Evolutionary conservation across 148 eudicot genomes (phyloP).

Genomic region (Mesembryanthemum crystallinum): DNA sequence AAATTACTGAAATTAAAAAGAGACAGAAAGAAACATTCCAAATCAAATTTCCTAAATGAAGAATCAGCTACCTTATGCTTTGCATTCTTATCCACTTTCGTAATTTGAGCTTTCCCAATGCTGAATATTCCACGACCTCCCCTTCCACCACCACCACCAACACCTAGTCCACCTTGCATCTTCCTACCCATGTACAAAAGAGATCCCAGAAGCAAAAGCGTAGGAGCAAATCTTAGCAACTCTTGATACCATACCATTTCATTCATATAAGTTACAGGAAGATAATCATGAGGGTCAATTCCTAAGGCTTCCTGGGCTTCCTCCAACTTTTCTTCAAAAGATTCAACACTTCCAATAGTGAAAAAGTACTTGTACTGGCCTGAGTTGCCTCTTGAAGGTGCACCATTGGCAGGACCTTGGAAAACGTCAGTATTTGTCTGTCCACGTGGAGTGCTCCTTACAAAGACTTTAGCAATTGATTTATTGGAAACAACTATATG

Average conservation of each 20-base stretch:
- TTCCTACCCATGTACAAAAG: conserved; percentile 64
- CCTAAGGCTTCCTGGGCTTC: conserved; percentile 82
- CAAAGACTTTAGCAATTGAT: conserved; percentile 84
- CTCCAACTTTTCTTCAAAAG: conserved; percentile 87
- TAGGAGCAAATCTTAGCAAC: conserved; percentile 66
- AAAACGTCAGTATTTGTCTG: conserved; percentile 34
- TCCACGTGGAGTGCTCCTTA: conserved; percentile 54
- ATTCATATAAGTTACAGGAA: conserved; percentile 69
- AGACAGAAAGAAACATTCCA: background rate
- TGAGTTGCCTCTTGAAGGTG: conserved; percentile 34
- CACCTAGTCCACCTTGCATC: conserved; percentile 90
- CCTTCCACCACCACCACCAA: conserved; percentile 58
- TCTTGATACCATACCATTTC: conserved; percentile 82
- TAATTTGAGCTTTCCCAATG: conserved; percentile 76
- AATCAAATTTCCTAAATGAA: background rate
- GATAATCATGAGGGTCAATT: conserved; percentile 63
- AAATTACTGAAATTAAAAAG: background rate
- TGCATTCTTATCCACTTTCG: conserved; percentile 75
- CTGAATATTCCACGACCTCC: conserved; percentile 78
- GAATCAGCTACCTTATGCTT: conserved; percentile 61
- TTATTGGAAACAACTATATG: conserved; percentile 70
- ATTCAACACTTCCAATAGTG: conserved; percentile 76
- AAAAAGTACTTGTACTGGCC: conserved; percentile 70
- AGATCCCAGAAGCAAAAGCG: conserved; percentile 63
- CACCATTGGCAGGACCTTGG: conserved; percentile 43